Base-by-base conservation (phyloP, 192 early-diverging fungal species). In the Podila epigama region DNA sequence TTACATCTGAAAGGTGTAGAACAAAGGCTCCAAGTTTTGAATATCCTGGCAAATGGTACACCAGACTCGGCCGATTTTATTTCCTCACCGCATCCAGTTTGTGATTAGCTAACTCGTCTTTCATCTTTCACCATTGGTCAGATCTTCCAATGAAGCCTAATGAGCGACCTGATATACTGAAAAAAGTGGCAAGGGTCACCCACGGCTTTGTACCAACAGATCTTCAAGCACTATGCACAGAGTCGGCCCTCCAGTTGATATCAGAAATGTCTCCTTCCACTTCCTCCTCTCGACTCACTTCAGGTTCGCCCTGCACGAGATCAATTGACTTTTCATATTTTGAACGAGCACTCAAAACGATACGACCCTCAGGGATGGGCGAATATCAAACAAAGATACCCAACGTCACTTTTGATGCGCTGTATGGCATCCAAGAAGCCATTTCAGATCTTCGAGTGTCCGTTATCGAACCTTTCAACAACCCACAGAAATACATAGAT, bases 141-240 rank as follows among this genome's bases (percentile, higher is more conserved):
- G 87, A 82, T 39, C 68, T 89, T 25, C 85, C 88, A 18, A 82
- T 87, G 66, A 50, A 58, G n/a, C 48, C 70, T 5, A 27, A 59
- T 29, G 44, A 79, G 22, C 39, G 57, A 20, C 42, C 66, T 25
- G 54, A 51, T 1, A 85, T 89, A 31, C 56, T 92, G 8, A 20
- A 27, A 7, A 35, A 71, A 28, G 69, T 90, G 9, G 81, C 87
- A 25, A 77, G 77, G 34, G 68, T 68, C 4, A 88, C 92, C 1
- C 90, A 93, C 69, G 93, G 95, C n/a, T 93, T 92, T 73, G 91
- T 92, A 0, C 87, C 92, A 1, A 88, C 92, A 13, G 95, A 96
- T 79, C 77, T 96, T 58, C 86, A 91, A 80, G 89, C 82, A 33
- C 60, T 93, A 32, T 93, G 85, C 67, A 65, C 75, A 64, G 77